These are phyloP conservation scores for Xylaria sp. DNA, from an alignment of 495 filamentous ascomycete species.

Conservation along the genomic window DNA sequence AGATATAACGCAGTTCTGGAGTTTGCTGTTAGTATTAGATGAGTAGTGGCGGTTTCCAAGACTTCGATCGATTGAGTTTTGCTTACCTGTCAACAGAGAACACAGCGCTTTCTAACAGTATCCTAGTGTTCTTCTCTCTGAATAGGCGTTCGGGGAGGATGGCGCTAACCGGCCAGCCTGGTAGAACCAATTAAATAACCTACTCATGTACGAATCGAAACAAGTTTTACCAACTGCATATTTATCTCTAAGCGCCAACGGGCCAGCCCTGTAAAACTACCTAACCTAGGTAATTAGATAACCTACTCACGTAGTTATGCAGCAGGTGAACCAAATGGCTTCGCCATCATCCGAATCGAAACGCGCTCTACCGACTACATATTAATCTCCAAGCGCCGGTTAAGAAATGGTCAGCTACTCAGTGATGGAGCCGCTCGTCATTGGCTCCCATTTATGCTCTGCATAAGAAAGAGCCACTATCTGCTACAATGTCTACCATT, in stretches of 20 bases:
- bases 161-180: no score
- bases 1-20: no score
- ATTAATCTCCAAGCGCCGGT: slow-evolving; percentile 12
- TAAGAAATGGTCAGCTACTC: slow-evolving; percentile 12
- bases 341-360: slow-evolving; percentile 7
- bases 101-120: no score
- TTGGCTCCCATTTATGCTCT: slow-evolving; percentile 11
- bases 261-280: slow-evolving; percentile 9
- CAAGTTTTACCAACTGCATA: slow-evolving; percentile 16
- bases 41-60: no score
- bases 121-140: no score
- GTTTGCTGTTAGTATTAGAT: no score
- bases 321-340: slow-evolving; percentile 5
- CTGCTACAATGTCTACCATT: slow-evolving; percentile 15
- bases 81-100: no score
- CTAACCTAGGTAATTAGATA: background rate
- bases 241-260: slow-evolving; percentile 15
- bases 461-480: slow-evolving; percentile 9
- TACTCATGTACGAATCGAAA: no score
- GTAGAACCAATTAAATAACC: no score
- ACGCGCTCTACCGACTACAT: slow-evolving; percentile 11
- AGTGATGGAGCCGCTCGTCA: slow-evolving; percentile 13
- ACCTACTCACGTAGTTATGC: background rate
- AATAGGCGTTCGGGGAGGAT: no score
- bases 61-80: no score